Conservation (phyloP, 1,284 basidiomycete species). For the Trametes sp. region DNA sequence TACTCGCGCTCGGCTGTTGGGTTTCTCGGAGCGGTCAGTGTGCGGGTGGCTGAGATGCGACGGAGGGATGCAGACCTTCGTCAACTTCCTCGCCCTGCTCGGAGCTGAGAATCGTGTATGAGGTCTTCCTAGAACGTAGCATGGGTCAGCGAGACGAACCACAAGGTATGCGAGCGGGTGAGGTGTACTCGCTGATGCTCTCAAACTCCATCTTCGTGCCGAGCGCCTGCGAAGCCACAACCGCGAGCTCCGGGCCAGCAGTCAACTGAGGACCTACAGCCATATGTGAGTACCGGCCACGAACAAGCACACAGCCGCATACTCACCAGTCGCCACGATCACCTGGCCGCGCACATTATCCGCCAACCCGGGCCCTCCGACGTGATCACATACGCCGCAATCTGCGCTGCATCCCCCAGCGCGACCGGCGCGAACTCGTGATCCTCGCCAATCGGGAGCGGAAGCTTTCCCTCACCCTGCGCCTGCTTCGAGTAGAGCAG, state of each 20-base stretch:
- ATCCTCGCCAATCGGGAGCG: conserved; percentile 31
- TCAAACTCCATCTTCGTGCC: conserved; percentile 36
- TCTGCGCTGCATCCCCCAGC: conserved; percentile 34
- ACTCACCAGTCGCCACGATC: conserved; percentile 30
- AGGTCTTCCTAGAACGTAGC: conserved; percentile 17
- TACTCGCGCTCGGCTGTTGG: conserved; percentile 34
- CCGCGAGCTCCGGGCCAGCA: conserved; percentile 31
- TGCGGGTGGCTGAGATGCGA: too few species aligned
- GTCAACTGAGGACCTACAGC: conserved; percentile 21
- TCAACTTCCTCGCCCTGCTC: conserved; percentile 34
- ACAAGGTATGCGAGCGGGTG: background rate
- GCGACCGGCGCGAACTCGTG: conserved; percentile 37
- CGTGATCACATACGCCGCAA: conserved; percentile 32
- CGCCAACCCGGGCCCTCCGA: conserved; percentile 34
- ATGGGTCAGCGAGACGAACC: background rate
- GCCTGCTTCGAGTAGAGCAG: conserved; percentile 37
- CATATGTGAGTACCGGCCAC: background rate
- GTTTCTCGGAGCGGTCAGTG: background rate
- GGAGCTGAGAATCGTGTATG: conserved; percentile 31
- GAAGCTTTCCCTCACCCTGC: conserved; percentile 32
- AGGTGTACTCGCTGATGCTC: conserved; percentile 27
- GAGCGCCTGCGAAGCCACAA: conserved; percentile 31
- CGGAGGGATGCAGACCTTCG: conserved; percentile 23
- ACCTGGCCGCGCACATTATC: conserved; percentile 34
- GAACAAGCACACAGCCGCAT: background rate